Percentiles rank a stretch among this genome's conserved stretches.
phyloP scores from a whole-genome alignment of 2,329 filamentous ascomycete genomes.

The Bipolaris cookei region DNA sequence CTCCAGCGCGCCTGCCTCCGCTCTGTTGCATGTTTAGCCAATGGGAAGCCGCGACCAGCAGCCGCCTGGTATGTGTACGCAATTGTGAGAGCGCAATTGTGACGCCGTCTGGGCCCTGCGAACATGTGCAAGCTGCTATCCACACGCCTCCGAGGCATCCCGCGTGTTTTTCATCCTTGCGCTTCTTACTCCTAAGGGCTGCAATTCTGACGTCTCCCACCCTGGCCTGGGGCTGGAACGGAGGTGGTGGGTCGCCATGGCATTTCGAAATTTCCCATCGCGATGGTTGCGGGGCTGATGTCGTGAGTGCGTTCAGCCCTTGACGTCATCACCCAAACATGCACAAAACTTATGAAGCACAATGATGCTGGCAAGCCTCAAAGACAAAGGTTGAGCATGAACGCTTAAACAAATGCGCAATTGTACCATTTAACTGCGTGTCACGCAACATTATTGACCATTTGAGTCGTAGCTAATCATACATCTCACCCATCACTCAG shows the following conservation, averaged over 20 bases:
- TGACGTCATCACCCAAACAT: conserved; percentile 24
- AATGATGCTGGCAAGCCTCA: neutral
- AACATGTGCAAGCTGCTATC: conserved; percentile 2
- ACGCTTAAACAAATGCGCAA: neutral
- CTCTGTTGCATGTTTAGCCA: conserved; percentile 21
- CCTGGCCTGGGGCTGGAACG: neutral
- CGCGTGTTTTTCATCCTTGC: neutral
- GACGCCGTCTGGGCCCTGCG: conserved; percentile 14
- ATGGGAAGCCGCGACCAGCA: conserved; percentile 24
- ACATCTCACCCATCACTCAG: conserved; percentile 1
- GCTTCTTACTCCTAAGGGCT: neutral
- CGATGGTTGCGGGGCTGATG: conserved; percentile 10
- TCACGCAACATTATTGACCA: neutral
- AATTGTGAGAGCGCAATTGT: conserved; percentile 29
- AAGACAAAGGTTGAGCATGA: neutral
- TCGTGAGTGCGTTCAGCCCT: conserved; percentile 8
- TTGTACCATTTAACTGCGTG: neutral
- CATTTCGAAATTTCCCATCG: conserved; percentile 39
- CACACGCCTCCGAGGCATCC: conserved; percentile 1
- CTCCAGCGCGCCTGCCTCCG: conserved; percentile 26
- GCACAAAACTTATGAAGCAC: conserved; percentile 25
- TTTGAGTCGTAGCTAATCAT: conserved; percentile 5
- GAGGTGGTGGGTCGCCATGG: conserved; percentile 27
- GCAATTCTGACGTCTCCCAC: neutral
- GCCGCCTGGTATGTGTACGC: conserved; percentile 28